Evolutionary conservation across 768 basidiomycete genomes (phyloP).

Genomic region (Podaxis sp.): DNA sequence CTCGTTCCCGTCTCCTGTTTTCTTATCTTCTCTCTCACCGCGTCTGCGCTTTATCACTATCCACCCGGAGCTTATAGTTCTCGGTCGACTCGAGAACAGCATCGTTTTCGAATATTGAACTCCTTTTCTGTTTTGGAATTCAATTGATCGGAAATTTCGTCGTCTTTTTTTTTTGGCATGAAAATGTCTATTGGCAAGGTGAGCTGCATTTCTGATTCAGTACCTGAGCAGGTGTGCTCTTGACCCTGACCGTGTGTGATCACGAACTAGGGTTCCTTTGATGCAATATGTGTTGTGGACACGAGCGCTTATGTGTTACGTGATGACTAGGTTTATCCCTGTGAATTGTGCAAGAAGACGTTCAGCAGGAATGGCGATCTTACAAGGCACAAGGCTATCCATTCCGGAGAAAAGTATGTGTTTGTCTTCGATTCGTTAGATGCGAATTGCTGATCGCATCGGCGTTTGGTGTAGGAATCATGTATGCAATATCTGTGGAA

Average conservation of each 20-base stretch:
- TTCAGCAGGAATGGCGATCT: constrained; percentile 60
- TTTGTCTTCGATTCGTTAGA: not conserved
- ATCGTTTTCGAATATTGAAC: not conserved
- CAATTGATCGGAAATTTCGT: not conserved
- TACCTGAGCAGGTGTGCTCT: not conserved
- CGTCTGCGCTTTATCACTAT: not conserved
- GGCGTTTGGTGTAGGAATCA: constrained; percentile 38
- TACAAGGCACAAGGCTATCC: constrained; percentile 48
- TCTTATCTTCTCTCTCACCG: not conserved
- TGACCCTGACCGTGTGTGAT: not conserved
- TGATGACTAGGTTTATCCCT: constrained; percentile 18
- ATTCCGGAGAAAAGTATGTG: constrained; percentile 45
- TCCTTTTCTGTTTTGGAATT: not conserved
- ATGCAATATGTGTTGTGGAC: not conserved
- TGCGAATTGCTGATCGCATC: not conserved
- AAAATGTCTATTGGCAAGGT: constrained; percentile 9
- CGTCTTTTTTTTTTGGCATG: not conserved
- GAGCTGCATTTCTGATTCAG: not conserved
- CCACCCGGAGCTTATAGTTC: too few relatives aligned
- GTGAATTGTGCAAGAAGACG: constrained; percentile 39
- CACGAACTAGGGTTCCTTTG: not conserved
- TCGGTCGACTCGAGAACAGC: too few relatives aligned
- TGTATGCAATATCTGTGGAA: constrained; percentile 46
- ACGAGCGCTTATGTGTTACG: constrained; percentile 17
- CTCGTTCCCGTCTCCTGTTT: not conserved